Evolutionary conservation across 2,329 filamentous ascomycete species (phyloP).

Genomic region (Arthrobotrys pseudoclavata): DNA sequence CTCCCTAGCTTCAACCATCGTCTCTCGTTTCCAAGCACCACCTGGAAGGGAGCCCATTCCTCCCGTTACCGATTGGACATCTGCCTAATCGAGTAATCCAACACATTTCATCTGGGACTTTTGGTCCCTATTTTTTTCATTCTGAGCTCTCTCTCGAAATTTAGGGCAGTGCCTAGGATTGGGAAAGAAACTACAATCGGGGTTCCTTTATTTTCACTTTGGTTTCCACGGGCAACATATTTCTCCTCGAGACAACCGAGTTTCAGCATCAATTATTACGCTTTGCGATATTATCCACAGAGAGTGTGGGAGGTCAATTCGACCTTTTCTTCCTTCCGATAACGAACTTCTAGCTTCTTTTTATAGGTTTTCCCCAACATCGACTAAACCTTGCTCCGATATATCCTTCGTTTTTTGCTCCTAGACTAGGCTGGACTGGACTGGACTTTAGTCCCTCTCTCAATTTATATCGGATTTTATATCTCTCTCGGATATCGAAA

Average conservation of each 20-base stretch:
- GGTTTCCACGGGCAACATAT: constrained; percentile 21
- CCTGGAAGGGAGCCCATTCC: constrained; percentile 35
- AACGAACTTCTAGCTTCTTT: constrained; percentile 6
- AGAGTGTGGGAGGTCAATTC: not conserved
- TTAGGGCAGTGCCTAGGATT: constrained; percentile 29
- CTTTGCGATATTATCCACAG: constrained; percentile 25
- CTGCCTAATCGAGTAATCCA: constrained; percentile 59
- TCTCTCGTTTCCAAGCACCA: constrained; percentile 36
- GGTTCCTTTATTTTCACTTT: constrained; percentile 6
- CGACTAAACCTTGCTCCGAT: not conserved
- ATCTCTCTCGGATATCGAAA: constrained; percentile 16
- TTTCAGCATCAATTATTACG: constrained; percentile 51
- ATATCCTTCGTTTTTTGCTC: not conserved
- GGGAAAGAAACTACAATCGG: not conserved
- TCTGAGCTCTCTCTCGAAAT: not conserved
- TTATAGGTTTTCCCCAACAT: not conserved
- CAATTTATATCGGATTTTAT: constrained; percentile 5
- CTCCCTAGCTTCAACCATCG: constrained; percentile 14
- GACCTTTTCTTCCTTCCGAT: not conserved
- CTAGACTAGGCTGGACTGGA: not conserved
- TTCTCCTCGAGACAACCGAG: constrained; percentile 51
- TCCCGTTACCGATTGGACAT: constrained; percentile 54
- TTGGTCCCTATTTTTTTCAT: constrained; percentile 47
- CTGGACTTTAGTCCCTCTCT: not conserved
- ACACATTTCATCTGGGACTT: constrained; percentile 55